A percentile compares a stretch with the other conserved stretches of the same genome.
phyloP scores from a whole-genome alignment of 2,329 filamentous ascomycete genomes.

The Neurospora sp. region DNA sequence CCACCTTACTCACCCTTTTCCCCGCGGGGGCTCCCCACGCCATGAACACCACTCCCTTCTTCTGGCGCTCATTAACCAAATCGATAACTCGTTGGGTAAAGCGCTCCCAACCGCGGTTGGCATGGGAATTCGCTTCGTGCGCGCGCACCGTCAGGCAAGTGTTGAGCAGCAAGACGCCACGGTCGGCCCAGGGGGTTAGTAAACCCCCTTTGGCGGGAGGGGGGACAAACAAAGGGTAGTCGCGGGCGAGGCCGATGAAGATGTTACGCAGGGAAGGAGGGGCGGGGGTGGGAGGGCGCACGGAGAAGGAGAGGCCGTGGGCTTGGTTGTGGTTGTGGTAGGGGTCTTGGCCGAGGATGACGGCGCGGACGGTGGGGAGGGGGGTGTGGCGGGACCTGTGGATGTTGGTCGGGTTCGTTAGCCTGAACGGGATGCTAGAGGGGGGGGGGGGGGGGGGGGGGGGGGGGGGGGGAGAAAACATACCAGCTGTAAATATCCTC shows the following conservation, averaged over 20 bases:
- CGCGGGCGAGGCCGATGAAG: conserved; percentile 76
- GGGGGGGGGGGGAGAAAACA: too few relatives aligned
- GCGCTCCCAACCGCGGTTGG: conserved; percentile 81
- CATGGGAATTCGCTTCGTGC: conserved; percentile 78
- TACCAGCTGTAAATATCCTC: conserved; percentile 95
- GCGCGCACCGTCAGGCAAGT: conserved; percentile 90
- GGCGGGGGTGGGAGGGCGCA: conserved; percentile 77
- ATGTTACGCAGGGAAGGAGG: conserved; percentile 91
- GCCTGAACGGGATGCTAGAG: too few relatives aligned
- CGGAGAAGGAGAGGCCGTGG: conserved; percentile 91
- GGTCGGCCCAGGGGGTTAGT: conserved; percentile 87
- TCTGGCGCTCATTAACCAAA: conserved; percentile 66
- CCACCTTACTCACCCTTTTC: conserved; percentile 66
- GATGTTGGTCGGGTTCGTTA: too few relatives aligned
- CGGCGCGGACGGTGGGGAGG: conserved; percentile 77
- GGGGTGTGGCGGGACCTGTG: conserved; percentile 93
- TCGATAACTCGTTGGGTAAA: conserved; percentile 92
- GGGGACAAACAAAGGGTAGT: conserved; percentile 68
- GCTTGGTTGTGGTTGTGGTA: conserved; percentile 96
- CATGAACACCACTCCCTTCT: conserved; percentile 81
- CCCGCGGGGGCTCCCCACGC: conserved; percentile 86
- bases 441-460: too few relatives aligned
- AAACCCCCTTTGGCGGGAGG: conserved; percentile 74
- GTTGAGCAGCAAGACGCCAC: conserved; percentile 87
- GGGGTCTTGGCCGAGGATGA: conserved; percentile 92